Conservation (phyloP, 805 yeast species). For the Vanderwaltozyma polyspora region DNA sequence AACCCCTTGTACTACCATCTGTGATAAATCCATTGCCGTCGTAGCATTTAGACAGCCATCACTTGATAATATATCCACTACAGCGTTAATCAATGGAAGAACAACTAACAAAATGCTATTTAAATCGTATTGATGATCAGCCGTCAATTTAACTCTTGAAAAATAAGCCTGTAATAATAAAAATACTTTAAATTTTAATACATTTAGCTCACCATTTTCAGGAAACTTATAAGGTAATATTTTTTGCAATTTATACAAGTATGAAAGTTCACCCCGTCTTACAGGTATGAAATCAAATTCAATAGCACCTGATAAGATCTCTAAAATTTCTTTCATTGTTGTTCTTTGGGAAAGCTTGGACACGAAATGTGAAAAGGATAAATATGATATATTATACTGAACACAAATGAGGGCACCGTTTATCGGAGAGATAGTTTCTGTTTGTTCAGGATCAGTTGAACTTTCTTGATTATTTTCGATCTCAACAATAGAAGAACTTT, state of each 20-base stretch:
- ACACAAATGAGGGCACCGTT: slow-evolving; percentile 69
- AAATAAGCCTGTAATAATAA: slow-evolving; percentile 73
- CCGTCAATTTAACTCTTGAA: slow-evolving; percentile 49
- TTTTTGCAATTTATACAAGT: slow-evolving; percentile 41
- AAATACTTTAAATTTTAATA: slow-evolving; percentile 61
- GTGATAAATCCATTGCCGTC: slow-evolving; percentile 76
- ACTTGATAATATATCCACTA: slow-evolving; percentile 65
- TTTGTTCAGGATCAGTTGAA: slow-evolving; percentile 23
- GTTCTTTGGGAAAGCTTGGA: slow-evolving; percentile 42
- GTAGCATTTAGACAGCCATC: slow-evolving; percentile 73
- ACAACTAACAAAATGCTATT: slow-evolving; percentile 38
- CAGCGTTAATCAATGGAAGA: slow-evolving; percentile 46
- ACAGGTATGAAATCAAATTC: slow-evolving; percentile 65
- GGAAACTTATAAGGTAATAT: slow-evolving; percentile 52
- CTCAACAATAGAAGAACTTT: slow-evolving; percentile 51
- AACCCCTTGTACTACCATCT: slow-evolving; percentile 76
- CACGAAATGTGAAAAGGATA: slow-evolving; percentile 54
- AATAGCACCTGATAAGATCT: slow-evolving; percentile 50
- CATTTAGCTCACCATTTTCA: slow-evolving; percentile 21
- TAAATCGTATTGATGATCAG: slow-evolving; percentile 52
- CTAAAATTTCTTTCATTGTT: slow-evolving; percentile 50
- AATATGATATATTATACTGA: slow-evolving; percentile 53
- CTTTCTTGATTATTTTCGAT: slow-evolving; percentile 20
- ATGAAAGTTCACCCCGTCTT: slow-evolving; percentile 45
- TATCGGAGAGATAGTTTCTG: slow-evolving; percentile 39